Conservation (phyloP, 257 asterid genomes). For the Apocynum venetum region DNA sequence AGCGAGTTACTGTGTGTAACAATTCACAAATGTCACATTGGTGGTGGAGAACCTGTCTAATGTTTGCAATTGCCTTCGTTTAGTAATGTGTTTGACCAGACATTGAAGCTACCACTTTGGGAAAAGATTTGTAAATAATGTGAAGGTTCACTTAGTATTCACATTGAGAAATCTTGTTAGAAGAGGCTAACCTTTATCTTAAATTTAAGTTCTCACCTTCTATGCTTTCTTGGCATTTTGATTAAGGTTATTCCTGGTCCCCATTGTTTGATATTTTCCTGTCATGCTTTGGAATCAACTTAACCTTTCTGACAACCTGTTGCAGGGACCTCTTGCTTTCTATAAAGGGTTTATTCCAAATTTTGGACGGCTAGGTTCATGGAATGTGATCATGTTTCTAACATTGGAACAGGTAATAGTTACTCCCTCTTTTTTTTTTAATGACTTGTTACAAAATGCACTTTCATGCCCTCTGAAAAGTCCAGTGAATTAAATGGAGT, state of each 20-base stretch:
- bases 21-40: not conserved
- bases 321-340: slow-evolving; percentile 94
- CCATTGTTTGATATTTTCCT: not conserved
- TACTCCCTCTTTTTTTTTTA: no score
- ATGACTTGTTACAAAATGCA: no score
- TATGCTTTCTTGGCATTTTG: not conserved
- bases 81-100: not conserved
- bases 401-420: slow-evolving; percentile 80
- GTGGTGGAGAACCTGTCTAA: not conserved
- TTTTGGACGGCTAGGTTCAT: slow-evolving; percentile 89
- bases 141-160: not conserved
- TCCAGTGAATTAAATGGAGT: no score
- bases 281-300: not conserved
- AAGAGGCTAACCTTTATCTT: not conserved
- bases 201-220: not conserved
- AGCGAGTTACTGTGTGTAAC: not conserved
- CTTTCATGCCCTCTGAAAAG: no score
- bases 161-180: not conserved
- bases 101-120: not conserved
- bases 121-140: not conserved
- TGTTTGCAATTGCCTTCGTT: not conserved
- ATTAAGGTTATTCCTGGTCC: not conserved
- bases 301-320: slow-evolving; percentile 10
- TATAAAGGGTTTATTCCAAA: slow-evolving; percentile 94
- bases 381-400: slow-evolving; percentile 94